Evolutionary conservation across 176 grass and related monocot genomes (phyloP).

Genomic region (Cenchrus americanus): DNA sequence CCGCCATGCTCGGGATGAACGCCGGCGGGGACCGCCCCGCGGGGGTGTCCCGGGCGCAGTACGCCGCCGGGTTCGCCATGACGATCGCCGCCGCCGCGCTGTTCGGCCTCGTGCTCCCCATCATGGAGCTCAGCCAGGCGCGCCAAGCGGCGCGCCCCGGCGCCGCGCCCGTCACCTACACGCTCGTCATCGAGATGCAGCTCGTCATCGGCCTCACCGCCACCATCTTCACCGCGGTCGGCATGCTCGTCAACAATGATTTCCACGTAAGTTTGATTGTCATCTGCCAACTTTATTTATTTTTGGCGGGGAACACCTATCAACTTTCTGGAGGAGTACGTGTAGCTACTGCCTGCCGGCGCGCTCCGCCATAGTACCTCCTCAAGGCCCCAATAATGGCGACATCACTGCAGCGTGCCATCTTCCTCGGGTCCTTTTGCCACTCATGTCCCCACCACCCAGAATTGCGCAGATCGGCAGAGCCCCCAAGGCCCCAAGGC

Average conservation of each 20-base stretch:
- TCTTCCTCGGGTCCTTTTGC: too few relatives aligned
- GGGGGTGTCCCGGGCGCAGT: slow-evolving; percentile 56
- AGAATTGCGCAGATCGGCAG: too few relatives aligned
- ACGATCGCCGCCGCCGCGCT: slow-evolving; percentile 65
- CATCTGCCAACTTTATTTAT: background rate
- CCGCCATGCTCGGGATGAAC: slow-evolving; percentile 72
- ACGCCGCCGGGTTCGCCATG: slow-evolving; percentile 71
- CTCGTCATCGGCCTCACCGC: slow-evolving; percentile 66
- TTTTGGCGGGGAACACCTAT: too few relatives aligned
- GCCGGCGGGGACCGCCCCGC: slow-evolving; percentile 49
- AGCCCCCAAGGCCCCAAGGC: too few relatives aligned
- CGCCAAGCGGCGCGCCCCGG: slow-evolving; percentile 44
- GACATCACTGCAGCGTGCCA: too few relatives aligned
- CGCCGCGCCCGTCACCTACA: slow-evolving; percentile 50
- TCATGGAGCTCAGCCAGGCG: slow-evolving; percentile 75
- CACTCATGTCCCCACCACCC: too few relatives aligned
- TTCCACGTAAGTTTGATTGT: slow-evolving; percentile 56
- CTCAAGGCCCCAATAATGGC: background rate
- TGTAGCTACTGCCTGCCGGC: background rate
- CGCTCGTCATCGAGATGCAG: slow-evolving; percentile 88
- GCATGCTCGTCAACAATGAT: slow-evolving; percentile 79
- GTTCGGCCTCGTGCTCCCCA: slow-evolving; percentile 59
- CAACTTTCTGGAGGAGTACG: too few relatives aligned
- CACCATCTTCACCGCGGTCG: slow-evolving; percentile 58
- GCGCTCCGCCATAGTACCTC: background rate